Base-by-base conservation (phyloP, 805 yeast species). In the Ogataea methanolica region DNA sequence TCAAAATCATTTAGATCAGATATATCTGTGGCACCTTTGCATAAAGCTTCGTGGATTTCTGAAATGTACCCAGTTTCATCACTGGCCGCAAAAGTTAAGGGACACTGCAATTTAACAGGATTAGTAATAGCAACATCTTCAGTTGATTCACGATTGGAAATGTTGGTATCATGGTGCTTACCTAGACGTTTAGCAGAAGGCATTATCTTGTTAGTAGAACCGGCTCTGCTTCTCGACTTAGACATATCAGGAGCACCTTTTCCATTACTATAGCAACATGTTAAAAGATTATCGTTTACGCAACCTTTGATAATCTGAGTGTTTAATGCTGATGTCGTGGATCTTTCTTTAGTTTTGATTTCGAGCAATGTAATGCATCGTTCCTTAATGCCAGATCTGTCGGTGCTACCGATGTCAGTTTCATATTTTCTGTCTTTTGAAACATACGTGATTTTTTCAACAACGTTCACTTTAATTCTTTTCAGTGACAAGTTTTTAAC, bases 381-480 rank as follows among this genome's bases (percentile, higher is more conserved):
- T 51, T 85, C 91, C 51, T 62, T 62, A 46, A 67, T 49, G 47
- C 75, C 59, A 41, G 60, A 46, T 36, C 58, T 55, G 36, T 70
- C 71, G 4, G 58, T 56, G 5, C 58, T 58, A 23, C 78, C 78
- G 36, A 75, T 78, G 43, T 83, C 87, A 44, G 72, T 74, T 55
- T 79, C 84, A 49, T 65, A 69, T 38, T 74, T 71, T 49, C 76
- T 61, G 55, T 78, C 78, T 49, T 76, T 79, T 8, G 88, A 79
- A 7, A 74, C 75, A 61, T 82, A 84, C 0, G 86, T 76, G 8
- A 84, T 75, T 49, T 82, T 75, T 59, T 87, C 94, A 48, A 83
- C 69, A 12, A 86, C 73, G 51, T 83, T 83, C 45, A 86, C 74
- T 49, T 80, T 78, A 44, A 87, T 71, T 54, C 91, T 69, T 51